Base-by-base conservation (phyloP, 2,329 filamentous ascomycete species). In the Dothideomycetes sp. region DNA sequence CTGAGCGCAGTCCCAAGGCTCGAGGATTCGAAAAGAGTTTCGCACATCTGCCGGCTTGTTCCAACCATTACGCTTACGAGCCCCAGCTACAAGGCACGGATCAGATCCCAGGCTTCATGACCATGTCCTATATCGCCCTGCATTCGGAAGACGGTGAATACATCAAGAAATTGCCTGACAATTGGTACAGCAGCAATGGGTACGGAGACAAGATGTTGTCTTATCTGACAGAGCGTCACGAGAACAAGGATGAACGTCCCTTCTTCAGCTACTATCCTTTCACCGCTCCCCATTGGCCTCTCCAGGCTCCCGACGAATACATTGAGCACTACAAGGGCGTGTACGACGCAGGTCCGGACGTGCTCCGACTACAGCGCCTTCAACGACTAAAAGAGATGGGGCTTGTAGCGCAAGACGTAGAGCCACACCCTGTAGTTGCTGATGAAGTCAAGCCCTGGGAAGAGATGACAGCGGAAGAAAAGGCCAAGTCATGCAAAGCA, bases 241-340 rank as follows among this genome's bases (percentile, higher is more conserved):
- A 54, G 34, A 49, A 55, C 5, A 52, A 60, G 9, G 58, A 61
- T 14, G 51, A 58, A 36, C 53, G 63, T 29, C 66, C 74, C 0
- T 78, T 79, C 59, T 79, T 78, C 48, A 73, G 60, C 2, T 78
- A 77, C 50, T 60, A 75, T 2, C 73, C 75, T 2, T 79, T 77
- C 52, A 75, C 73, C 0, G 75, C 75, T 0, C 75, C 75, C 2
- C 75, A 79, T 47, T 79, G 75, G 75, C 75, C 75, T 2, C 56
- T 79, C 5, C 75, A 79, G 48, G 73, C 73, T 0, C 73, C 74
- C 0, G 58, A 63, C 37, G 66, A 75, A 43, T 68, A 70, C 39
- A 68, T 73, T 32, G 61, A 65, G 14, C 72, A 75, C 47, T 79
- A 79, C 54, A 64, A 64, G 11, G 74, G 75, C 14, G 59, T 73